A percentile compares a stretch with the other conserved stretches of the same genome.
phyloP scores from a whole-genome alignment of 2,329 filamentous ascomycete species.

The Ophiocordyceps polyrhachis-furcata region DNA sequence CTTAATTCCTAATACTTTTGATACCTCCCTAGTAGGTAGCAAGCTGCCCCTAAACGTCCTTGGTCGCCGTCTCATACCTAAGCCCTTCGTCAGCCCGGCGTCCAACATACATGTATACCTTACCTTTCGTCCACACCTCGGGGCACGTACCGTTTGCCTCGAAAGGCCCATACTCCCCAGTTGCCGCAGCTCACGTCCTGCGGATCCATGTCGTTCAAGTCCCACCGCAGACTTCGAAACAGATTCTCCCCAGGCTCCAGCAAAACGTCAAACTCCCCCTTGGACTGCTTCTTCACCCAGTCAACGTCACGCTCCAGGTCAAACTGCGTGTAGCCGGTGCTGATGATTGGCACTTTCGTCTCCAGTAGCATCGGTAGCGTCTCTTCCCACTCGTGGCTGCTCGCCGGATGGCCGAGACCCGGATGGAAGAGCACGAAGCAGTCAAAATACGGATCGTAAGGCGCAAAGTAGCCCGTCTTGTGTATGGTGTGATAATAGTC shows the following conservation, averaged over 20 bases:
- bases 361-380: constrained; percentile 79
- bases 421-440: constrained; percentile 96
- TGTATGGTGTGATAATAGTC: constrained; percentile 98
- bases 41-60: constrained; percentile 21
- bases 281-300: constrained; percentile 71
- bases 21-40: too few species aligned
- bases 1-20: too few species aligned
- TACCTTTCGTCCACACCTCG: neutral
- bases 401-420: constrained; percentile 83
- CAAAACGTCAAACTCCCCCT: constrained; percentile 80
- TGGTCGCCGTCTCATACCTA: constrained; percentile 45
- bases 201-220: constrained; percentile 86
- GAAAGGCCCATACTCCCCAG: constrained; percentile 93
- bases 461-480: constrained; percentile 73
- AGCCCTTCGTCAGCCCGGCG: constrained; percentile 14
- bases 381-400: constrained; percentile 82
- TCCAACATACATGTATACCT: neutral
- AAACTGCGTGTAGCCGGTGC: constrained; percentile 87
- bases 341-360: constrained; percentile 88
- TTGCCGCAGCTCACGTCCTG: constrained; percentile 91
- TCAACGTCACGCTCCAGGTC: constrained; percentile 88
- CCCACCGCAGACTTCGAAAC: constrained; percentile 90
- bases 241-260: constrained; percentile 84
- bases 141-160: constrained; percentile 68
- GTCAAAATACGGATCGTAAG: constrained; percentile 97